Percentiles rank a stretch among this genome's conserved stretches.
These are phyloP conservation scores for Nadsonia commutata DNA, from an alignment of 1,139 yeast species.

Conservation along the genomic window DNA sequence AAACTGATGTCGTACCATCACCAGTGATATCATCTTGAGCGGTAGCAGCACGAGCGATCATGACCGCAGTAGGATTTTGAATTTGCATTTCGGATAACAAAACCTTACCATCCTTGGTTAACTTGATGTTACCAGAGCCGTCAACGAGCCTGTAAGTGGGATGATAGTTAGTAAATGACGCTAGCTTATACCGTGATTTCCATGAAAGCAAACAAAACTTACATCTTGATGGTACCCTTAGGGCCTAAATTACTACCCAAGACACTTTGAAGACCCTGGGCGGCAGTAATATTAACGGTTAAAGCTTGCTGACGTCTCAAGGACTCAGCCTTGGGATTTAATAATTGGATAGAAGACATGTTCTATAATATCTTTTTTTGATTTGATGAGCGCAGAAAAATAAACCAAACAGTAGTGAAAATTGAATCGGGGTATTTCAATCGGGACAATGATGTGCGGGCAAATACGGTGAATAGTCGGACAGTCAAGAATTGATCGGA, in stretches of 20 bases:
- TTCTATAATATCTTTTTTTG: slow-evolving; percentile 2
- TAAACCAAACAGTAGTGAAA: slow-evolving; percentile 2
- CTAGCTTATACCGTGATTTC: too few relatives aligned
- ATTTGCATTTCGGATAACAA: slow-evolving; percentile 92
- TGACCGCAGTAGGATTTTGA: slow-evolving; percentile 98
- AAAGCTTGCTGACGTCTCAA: slow-evolving; percentile 87
- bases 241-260: slow-evolving; percentile 90
- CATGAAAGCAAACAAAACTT: too few relatives aligned
- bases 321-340: slow-evolving; percentile 95
- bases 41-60: slow-evolving; percentile 95
- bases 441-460: too few relatives aligned
- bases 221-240: slow-evolving; percentile 88
- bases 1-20: slow-evolving; percentile 95
- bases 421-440: too few relatives aligned
- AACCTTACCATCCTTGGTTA: slow-evolving; percentile 96
- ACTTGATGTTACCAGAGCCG: slow-evolving; percentile 89
- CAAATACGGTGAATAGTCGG: too few relatives aligned
- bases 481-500: too few relatives aligned
- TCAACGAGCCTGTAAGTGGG: slow-evolving; percentile 54
- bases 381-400: slow-evolving; percentile 4
- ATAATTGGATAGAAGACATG: slow-evolving; percentile 56
- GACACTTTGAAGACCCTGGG: slow-evolving; percentile 91
- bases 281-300: slow-evolving; percentile 89
- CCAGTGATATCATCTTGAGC: slow-evolving; percentile 99
- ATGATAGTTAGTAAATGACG: too few relatives aligned